Evolutionary conservation across 2,329 filamentous ascomycete genomes (phyloP), one percentile per base, ranked within the genome.

Genomic region (Leptographium flavum): DNA sequence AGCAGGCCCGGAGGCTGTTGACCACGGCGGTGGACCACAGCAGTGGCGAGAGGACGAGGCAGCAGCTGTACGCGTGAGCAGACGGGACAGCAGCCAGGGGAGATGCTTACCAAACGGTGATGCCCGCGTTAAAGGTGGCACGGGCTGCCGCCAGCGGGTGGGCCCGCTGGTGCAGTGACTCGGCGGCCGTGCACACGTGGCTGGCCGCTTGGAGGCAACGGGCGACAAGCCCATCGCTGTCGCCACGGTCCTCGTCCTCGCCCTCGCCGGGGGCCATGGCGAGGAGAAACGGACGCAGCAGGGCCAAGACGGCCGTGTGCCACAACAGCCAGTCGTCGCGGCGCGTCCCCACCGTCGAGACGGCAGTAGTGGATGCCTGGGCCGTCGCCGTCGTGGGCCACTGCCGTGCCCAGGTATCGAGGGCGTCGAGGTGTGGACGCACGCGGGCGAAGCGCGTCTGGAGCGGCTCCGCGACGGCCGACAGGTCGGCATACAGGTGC

Each of bases 201-300:
- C 63, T 63, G 4, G 63, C 61, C 6, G 63, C 61, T 7, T 60
- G 53, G 28, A 65, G 53, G 47, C 63, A 64, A 5, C 67, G 65
- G 13, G 62, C 58, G 48, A 70, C 66, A 46, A 68, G 68, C 0
- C 64, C n/a, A n/a, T n/a, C n/a, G n/a, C n/a, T n/a, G n/a, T n/a
- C n/a, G n/a, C n/a, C n/a, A n/a, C n/a, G 64, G 50, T 70, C 67
- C 21, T 23, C 14, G 14, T 25, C 28, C 6, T 15, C 15, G 21
- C 21, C 40, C 7, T 61, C 58, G 7, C 65, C 58, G 7, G 63
- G 58, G 25, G 8, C 27, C 13, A 73, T 57, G 15, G 67, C 59
- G 3, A 64, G 62, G 1, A 72, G 55, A 47, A 73, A 72, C 2
- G 69, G 69, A 39, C 72, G 69, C n/a, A 73, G 61, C 1, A 73